phyloP scores from a whole-genome alignment of 495 filamentous ascomycete genomes.

The Aspergillus bertholletiae region DNA sequence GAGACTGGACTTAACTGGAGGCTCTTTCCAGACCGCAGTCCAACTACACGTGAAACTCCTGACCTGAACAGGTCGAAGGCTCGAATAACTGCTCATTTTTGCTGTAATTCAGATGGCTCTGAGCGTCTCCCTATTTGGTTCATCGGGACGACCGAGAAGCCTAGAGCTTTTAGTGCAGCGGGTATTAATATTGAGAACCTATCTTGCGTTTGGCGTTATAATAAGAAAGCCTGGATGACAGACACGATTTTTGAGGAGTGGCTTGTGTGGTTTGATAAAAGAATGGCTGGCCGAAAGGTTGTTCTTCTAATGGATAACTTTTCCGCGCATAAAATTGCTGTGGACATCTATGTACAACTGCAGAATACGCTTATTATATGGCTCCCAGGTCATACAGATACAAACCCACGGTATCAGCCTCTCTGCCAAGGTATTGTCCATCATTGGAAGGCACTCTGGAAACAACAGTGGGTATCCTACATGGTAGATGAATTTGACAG shows the following conservation, averaged over 20 bases:
- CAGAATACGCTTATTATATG: constrained; percentile 21
- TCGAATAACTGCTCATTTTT: constrained; percentile 17
- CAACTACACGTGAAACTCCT: constrained; percentile 10
- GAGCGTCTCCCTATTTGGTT: constrained; percentile 19
- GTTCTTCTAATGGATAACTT: constrained; percentile 30
- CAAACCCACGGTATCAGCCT: constrained; percentile 24
- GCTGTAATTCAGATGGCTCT: constrained; percentile 16
- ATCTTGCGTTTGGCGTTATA: constrained; percentile 15
- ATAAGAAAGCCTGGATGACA: constrained; percentile 31
- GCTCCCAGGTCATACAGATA: too few relatives aligned
- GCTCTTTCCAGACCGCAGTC: constrained; percentile 15
- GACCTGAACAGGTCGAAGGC: constrained; percentile 19
- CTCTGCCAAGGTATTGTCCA: constrained; percentile 30
- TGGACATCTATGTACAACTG: constrained; percentile 4
- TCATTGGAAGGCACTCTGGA: constrained; percentile 24
- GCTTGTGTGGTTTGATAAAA: constrained; percentile 21
- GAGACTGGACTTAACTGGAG: constrained; percentile 27
- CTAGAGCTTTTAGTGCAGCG: constrained; percentile 11
- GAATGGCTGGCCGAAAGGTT: constrained; percentile 21
- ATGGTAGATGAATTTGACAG: constrained; percentile 9
- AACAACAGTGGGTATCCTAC: constrained; percentile 20
- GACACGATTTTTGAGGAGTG: constrained; percentile 22
- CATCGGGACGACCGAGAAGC: constrained; percentile 24
- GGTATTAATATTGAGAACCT: constrained; percentile 18
- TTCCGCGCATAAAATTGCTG: constrained; percentile 20